Evolutionary conservation across 2,329 filamentous ascomycete genomes (phyloP).

Genomic region (Nothomitra cinnamomea): DNA sequence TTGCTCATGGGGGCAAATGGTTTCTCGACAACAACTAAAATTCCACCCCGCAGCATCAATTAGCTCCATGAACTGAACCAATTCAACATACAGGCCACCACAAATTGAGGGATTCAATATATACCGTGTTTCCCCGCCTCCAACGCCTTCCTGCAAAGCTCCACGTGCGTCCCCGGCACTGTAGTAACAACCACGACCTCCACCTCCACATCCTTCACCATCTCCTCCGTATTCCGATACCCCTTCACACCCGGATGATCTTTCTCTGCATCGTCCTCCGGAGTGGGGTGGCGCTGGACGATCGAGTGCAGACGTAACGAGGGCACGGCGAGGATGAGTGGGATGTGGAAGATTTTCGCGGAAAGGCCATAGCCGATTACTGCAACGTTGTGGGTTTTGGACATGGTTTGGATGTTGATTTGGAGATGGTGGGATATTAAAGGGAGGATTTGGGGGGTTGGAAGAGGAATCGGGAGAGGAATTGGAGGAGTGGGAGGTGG

Average conservation of each 20-base stretch:
- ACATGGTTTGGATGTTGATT: background rate
- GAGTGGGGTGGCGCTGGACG: conserved; percentile 53
- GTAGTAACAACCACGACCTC: conserved; percentile 57
- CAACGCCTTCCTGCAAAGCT: conserved; percentile 45
- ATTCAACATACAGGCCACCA: background rate
- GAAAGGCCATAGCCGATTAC: conserved; percentile 43
- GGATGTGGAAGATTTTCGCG: conserved; percentile 74
- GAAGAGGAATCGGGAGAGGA: too few relatives aligned
- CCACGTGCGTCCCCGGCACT: conserved; percentile 53
- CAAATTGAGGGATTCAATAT: conserved; percentile 14
- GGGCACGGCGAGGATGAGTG: conserved; percentile 49
- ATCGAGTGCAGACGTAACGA: conserved; percentile 54
- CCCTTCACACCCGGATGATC: conserved; percentile 50
- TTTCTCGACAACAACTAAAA: conserved; percentile 56
- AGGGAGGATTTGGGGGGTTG: background rate
- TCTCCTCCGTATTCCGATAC: conserved; percentile 42
- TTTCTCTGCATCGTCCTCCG: conserved; percentile 46
- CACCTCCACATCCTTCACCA: conserved; percentile 48
- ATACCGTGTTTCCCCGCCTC: conserved; percentile 47
- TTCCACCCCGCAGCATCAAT: background rate
- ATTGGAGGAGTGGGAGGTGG: too few relatives aligned
- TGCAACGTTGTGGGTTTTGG: conserved; percentile 35
- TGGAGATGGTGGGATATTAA: background rate
- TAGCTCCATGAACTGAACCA: too few relatives aligned
- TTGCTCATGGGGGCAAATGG: conserved; percentile 58